Percentiles rank a stretch among this genome's conserved stretches.
Conservation (phyloP, 345 rosid genomes). For the Brassica nigra region DNA sequence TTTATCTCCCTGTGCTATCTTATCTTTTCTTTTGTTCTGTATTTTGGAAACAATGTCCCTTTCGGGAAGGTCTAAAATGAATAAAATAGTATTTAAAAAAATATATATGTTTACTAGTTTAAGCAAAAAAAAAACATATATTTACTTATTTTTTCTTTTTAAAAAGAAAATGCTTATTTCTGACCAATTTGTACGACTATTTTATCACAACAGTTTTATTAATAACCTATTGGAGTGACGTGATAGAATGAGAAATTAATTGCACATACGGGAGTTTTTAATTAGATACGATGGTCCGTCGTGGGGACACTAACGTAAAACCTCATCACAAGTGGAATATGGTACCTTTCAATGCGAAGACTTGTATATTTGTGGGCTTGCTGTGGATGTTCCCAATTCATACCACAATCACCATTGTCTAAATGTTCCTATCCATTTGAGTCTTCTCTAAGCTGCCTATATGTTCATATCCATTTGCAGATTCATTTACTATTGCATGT, state of each 20-base stretch:
- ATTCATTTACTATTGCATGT: not conserved
- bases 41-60: no score
- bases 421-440: not conserved
- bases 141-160: not conserved
- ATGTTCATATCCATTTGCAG: not conserved
- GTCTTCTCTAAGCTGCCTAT: not conserved
- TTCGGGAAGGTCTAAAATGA: no score
- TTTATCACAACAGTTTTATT: not conserved
- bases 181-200: not conserved
- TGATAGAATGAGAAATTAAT: not conserved
- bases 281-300: not conserved
- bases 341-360: not conserved
- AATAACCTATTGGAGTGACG: not conserved
- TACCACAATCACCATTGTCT: conserved; percentile 8
- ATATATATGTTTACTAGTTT: no score
- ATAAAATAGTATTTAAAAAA: no score
- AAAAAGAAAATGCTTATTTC: not conserved
- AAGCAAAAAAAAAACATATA: no score
- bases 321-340: not conserved
- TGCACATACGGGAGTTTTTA: not conserved
- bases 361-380: conserved; percentile 2
- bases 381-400: conserved; percentile 3
- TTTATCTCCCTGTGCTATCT: no score
- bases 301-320: not conserved
- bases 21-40: no score